Conservation (phyloP, 768 basidiomycete genomes). For the Kockovaella imperatae region DNA sequence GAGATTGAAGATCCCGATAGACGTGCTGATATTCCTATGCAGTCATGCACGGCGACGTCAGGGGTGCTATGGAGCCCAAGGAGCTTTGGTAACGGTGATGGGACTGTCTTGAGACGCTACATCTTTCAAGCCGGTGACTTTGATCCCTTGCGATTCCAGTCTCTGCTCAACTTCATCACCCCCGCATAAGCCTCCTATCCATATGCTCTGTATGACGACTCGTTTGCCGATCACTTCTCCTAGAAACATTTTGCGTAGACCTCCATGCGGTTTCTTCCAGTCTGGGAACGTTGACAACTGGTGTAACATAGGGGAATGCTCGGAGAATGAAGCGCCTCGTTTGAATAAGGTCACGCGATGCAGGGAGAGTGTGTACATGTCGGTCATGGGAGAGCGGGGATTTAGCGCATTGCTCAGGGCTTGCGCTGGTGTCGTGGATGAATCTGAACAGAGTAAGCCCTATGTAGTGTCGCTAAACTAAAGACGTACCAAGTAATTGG, state of each 20-base stretch:
- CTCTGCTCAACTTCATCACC: constrained; percentile 14
- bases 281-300: constrained; percentile 77
- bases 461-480: not conserved
- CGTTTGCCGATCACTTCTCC: constrained; percentile 87
- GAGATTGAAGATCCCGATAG: too few relatives aligned
- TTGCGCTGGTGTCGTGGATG: constrained; percentile 69
- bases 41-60: too few relatives aligned
- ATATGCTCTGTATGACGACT: constrained; percentile 90
- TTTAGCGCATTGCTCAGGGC: constrained; percentile 59
- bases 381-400: constrained; percentile 14
- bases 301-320: constrained; percentile 61
- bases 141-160: not conserved
- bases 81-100: too few relatives aligned
- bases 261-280: constrained; percentile 84
- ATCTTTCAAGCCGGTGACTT: too few relatives aligned
- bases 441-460: constrained; percentile 48
- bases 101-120: too few relatives aligned
- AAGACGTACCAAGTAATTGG: constrained; percentile 52
- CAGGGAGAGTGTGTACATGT: constrained; percentile 31
- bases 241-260: constrained; percentile 94
- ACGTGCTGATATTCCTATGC: too few relatives aligned
- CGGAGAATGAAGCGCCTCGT: constrained; percentile 26
- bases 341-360: constrained; percentile 24
- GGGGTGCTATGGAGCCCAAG: too few relatives aligned
- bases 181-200: constrained; percentile 34